Base-by-base conservation (phyloP, 495 filamentous ascomycete genomes). In the Thermochaetoides thermophila region DNA sequence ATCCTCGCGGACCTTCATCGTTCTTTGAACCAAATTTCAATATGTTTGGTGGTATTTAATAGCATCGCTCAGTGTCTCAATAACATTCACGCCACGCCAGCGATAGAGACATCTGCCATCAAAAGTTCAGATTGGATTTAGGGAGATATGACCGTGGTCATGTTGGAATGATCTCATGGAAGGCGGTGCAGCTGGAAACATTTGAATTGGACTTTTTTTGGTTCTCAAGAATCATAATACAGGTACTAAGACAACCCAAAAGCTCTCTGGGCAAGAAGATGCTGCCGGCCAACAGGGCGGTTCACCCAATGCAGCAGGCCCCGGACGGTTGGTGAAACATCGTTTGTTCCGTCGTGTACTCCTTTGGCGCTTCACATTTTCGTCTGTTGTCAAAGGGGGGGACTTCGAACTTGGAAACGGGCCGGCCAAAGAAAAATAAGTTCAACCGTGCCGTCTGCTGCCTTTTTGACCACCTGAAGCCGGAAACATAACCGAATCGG, bases 401-500 rank as follows among this genome's bases (percentile, higher is more conserved):
- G 40, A n/a, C n/a, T n/a, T n/a, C n/a, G n/a, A n/a, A n/a, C n/a
- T 22, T 35, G 33, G 37, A 44, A 12, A 36, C 37, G 40, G 40
- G 38, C 35, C 48, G 45, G 26, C 23, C 33, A 37, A 32, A 26
- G 28, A 21, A 26, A 34, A 38, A 17, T 34, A n/a, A n/a, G 20
- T 38, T 46, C 38, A 40, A 31, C 46, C 42, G 52, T 50, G 46
- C 52, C 52, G 52, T 37, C 32, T 40, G 9, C 32, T 32, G 38
- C 46, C 34, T 39, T 32, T 46, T 42, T 45, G 21, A 38, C 29
- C 15, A 32, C 43, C 28, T 37, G 23, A 43, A 44, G 38, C 49
- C 45, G 49, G 34, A 16, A 33, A 34, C 34, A 50, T 55, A 50
- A 38, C 49, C 52, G 46, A 45, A 35, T 22, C 49, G 49, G 52